Base-by-base conservation (phyloP, 352 stramenopile genomes). In the Phytopythium litorale region DNA sequence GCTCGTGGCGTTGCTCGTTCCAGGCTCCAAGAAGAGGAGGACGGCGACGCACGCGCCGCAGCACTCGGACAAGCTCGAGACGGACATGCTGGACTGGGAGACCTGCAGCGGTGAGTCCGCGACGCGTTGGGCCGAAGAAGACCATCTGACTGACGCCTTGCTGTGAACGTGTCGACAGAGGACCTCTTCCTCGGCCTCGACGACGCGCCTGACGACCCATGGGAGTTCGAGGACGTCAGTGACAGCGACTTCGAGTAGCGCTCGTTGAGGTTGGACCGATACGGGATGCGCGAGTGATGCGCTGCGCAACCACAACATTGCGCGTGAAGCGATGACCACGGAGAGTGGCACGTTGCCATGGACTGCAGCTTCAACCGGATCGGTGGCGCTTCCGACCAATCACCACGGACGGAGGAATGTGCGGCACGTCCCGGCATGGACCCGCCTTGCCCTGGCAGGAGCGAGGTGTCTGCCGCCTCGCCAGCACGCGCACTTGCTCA, bases 81-180 rank as follows among this genome's bases (percentile, higher is more conserved):
- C 43, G 5, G 80, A 92, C 51, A 83, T 90, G 68, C 40, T 73
- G 23, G 75, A 83, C 28, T 92, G 83, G 83, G 83, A 84, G 33
- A 70, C 73, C 3, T 89, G 81, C 63, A 87, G 82, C 30, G 83
- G 83, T 92, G n/a, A 16, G 9, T 40, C 21, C 23, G 4, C 43
- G 6, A 19, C 37, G 5, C 28, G 7, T 63, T 28, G 12, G 53
- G 8, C 21, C n/a, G 42, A 23, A 1, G 42, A 3, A 15, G 7
- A 19, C 15, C 5, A 19, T 45, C 1, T 60, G 19, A 48, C 25
- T 38, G 9, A 40, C 35, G 25, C 15, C 19, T n/a, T 28, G 12
- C 16, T 28, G 11, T 37, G n/a, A 16, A 48, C 8, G 1, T n/a
- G 18, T 12, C 9, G 30, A 56, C 77, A 65, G 73, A 67, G n/a